These are phyloP conservation scores for Tetrahymena malaccensis DNA, from an alignment of 73 alveolate genomes.

Conservation along the genomic window DNA sequence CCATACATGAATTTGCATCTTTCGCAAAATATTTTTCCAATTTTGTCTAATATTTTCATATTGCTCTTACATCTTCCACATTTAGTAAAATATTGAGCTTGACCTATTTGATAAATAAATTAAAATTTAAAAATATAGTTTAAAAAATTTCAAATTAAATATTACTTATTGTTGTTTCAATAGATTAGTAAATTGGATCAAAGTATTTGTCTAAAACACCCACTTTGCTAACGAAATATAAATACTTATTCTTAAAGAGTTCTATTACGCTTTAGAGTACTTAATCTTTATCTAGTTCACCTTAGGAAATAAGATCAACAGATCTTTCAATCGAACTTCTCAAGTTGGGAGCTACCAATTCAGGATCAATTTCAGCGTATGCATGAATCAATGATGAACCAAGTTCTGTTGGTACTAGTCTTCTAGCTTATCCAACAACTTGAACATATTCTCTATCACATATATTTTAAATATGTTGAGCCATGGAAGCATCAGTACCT, in stretches of 20 bases:
- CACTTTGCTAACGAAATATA: neutral
- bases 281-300: conserved; percentile 45
- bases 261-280: neutral
- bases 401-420: conserved; percentile 92
- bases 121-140: neutral
- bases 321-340: conserved; percentile 91
- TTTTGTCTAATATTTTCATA: neutral
- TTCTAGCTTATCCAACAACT: conserved; percentile 82
- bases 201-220: neutral
- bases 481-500: conserved; percentile 99
- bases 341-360: conserved; percentile 95
- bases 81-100: neutral
- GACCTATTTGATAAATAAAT: neutral
- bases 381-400: conserved; percentile 97
- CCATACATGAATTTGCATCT: neutral
- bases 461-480: conserved; percentile 98
- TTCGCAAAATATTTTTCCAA: neutral
- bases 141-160: neutral
- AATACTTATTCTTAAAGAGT: neutral
- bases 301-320: conserved; percentile 89
- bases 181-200: neutral
- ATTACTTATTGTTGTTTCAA: neutral
- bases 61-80: neutral
- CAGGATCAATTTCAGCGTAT: conserved; percentile 93
- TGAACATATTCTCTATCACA: conserved; percentile 96